Conservation (phyloP, 192 early-diverging fungal species). For the Fimicolochytrium jonesii region DNA sequence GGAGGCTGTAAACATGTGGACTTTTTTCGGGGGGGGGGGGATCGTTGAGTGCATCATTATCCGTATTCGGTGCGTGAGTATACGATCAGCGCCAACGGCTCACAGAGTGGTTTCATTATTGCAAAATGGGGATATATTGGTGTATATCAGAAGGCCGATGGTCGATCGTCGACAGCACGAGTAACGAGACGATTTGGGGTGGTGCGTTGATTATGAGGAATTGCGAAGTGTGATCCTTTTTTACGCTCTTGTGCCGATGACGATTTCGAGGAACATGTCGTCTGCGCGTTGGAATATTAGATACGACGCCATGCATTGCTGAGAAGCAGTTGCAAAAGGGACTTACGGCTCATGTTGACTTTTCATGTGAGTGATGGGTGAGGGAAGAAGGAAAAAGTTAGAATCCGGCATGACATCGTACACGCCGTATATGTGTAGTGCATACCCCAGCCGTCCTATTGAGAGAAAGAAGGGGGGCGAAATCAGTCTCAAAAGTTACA, state of each 20-base stretch:
- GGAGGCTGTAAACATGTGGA: too few species aligned
- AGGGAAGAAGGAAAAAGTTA: not conserved
- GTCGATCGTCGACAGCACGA: too few species aligned
- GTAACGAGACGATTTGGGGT: too few species aligned
- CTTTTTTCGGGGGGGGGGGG: too few species aligned
- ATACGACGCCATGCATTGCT: not conserved
- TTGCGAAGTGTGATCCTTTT: too few species aligned
- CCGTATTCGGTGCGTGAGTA: too few species aligned
- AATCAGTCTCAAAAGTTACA: not conserved
- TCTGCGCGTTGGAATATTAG: not conserved
- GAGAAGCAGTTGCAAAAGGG: not conserved
- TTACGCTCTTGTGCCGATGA: constrained; percentile 9
- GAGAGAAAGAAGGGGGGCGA: not conserved
- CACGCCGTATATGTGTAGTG: not conserved
- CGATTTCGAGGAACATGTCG: constrained; percentile 22
- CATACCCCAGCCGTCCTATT: constrained; percentile 21
- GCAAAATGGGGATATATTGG: too few species aligned
- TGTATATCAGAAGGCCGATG: too few species aligned
- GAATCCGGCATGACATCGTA: not conserved
- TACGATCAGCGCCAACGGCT: too few species aligned
- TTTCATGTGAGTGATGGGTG: not conserved
- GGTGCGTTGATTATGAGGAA: too few species aligned
- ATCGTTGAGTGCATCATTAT: too few species aligned
- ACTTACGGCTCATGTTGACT: constrained; percentile 18
- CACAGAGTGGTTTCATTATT: too few species aligned